Base-by-base conservation (phyloP, 495 filamentous ascomycete genomes). In the Pseudevernia furfuracea region DNA sequence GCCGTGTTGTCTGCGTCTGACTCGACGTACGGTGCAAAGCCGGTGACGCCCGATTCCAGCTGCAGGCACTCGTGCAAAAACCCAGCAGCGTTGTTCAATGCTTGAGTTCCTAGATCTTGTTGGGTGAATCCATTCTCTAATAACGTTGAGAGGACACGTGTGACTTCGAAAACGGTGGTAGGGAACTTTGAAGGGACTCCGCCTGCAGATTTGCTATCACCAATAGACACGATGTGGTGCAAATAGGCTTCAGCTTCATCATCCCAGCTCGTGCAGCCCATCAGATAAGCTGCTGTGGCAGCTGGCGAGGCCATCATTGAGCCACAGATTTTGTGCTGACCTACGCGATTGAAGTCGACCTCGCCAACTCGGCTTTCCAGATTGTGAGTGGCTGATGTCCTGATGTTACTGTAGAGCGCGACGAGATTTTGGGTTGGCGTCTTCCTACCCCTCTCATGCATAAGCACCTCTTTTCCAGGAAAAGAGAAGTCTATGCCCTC, bases 1-100 rank as follows among this genome's bases (percentile, higher is more conserved):
- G 78, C 78, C 11, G 78, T 82, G 57, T 80, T 79, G 70, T 81
- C 79, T 23, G 77, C 80, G 70, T 82, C 80, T 11, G 77, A 63
- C 36, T 75, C 69, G 7, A 76, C 71, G 17, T 67, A 72, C 25
- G 76, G 63, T 43, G 69, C 68, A 62, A 71, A 68, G 10, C 72
- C 71, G 12, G 66, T 66, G 11, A 68, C 52, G 25, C 67, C 68
- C 17, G 65, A 41, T 23, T 72, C 68, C 32, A 58, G 58, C 28
- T 65, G 56, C 6, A 70, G 61, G 53, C 63, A 70, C 3, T 67
- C 66, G 23, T 69, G 61, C 55, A 72, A 39, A 17, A 72, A 67
- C 12, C 66, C 63, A 60, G 66, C 62, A 38, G 70, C 66, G 14
- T 65, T 65, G 37, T 66, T 58, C 28, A 70, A 49, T 28, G 60